Evolutionary conservation across 2,329 filamentous ascomycete genomes (phyloP).

Genomic region (Cylindrodendrum hubeiense): DNA sequence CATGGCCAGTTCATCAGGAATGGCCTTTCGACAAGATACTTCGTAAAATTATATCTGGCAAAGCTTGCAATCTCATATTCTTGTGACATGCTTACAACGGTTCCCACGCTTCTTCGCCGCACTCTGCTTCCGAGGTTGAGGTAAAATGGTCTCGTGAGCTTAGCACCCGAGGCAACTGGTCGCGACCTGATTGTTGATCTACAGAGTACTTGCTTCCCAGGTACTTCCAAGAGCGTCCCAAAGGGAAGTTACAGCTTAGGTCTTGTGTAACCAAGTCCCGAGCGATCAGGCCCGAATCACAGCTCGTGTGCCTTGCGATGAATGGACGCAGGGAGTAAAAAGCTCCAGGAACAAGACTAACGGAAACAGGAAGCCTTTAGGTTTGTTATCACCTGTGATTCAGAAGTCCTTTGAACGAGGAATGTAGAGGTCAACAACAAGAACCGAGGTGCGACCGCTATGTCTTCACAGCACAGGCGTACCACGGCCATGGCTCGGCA

Average conservation of each 20-base stretch:
- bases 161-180: background rate
- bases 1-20: background rate
- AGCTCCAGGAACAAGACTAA: background rate
- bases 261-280: background rate
- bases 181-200: background rate
- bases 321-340: background rate
- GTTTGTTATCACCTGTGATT: background rate
- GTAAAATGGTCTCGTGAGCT: background rate
- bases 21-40: slow-evolving; percentile 14
- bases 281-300: background rate
- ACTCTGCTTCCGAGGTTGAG: background rate
- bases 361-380: background rate
- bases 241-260: background rate
- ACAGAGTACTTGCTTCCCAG: background rate
- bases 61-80: slow-evolving; percentile 15
- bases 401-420: background rate
- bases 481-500: background rate
- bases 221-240: background rate
- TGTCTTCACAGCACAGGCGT: background rate
- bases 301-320: background rate
- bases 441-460: slow-evolving; percentile 29
- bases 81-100: too few species aligned
- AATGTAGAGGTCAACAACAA: background rate
- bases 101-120: background rate
- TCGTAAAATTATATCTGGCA: slow-evolving; percentile 12